These are phyloP conservation scores for Cladosporium sp. DNA, from an alignment of 2,329 filamentous ascomycete species.

Conservation along the genomic window DNA sequence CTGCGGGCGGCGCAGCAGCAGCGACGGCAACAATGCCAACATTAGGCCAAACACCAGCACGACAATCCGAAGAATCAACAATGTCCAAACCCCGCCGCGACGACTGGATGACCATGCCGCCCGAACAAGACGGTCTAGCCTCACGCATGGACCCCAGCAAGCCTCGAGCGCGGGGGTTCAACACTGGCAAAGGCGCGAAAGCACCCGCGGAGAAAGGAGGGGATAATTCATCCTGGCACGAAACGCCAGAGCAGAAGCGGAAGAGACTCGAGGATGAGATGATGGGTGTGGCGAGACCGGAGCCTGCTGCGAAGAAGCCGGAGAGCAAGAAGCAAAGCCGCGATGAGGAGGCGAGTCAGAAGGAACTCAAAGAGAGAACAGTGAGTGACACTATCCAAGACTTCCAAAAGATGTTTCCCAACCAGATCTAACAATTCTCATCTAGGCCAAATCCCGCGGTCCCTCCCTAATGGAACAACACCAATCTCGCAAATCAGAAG, in stretches of 20 bases:
- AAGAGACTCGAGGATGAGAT: slow-evolving; percentile 76
- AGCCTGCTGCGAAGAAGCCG: slow-evolving; percentile 15
- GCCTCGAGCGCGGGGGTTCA: slow-evolving; percentile 76
- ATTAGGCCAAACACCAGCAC: not conserved
- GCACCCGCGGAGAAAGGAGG: slow-evolving; percentile 36
- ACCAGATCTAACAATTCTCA: no score
- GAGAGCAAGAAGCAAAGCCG: slow-evolving; percentile 8
- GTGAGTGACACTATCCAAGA: no score
- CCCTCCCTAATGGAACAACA: slow-evolving; percentile 47
- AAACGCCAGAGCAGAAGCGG: slow-evolving; percentile 84
- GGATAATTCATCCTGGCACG: slow-evolving; percentile 71
- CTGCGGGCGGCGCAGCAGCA: slow-evolving; percentile 9
- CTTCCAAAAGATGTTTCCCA: no score
- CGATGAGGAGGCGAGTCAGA: slow-evolving; percentile 28
- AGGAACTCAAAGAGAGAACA: slow-evolving; percentile 56
- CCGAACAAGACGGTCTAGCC: slow-evolving; percentile 46
- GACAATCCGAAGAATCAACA: slow-evolving; percentile 4
- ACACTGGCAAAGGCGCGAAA: slow-evolving; percentile 60
- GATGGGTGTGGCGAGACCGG: slow-evolving; percentile 60
- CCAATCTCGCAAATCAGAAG: slow-evolving; percentile 39
- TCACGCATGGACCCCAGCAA: slow-evolving; percentile 77
- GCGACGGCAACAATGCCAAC: not conserved
- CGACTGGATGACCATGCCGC: slow-evolving; percentile 56
- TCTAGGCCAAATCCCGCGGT: slow-evolving; percentile 36
- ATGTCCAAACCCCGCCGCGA: slow-evolving; percentile 61